phyloP scores from a whole-genome alignment of 2,329 filamentous ascomycete genomes.

The Pleurostoma richardsiae region DNA sequence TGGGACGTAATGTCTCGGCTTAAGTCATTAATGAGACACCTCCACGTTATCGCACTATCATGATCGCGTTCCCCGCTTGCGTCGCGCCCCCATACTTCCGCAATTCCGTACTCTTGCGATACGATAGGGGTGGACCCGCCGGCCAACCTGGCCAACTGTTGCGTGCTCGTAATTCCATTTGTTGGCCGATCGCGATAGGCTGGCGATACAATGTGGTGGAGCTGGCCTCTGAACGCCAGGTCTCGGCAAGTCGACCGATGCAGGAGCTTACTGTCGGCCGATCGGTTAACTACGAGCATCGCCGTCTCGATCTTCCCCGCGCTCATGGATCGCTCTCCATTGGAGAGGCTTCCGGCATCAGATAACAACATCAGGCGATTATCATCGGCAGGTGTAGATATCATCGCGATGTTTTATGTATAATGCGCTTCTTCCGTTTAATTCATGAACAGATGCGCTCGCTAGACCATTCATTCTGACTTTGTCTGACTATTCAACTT shows the following conservation, averaged over 20 bases:
- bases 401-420: neutral
- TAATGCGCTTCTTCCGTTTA: neutral
- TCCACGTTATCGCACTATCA: neutral
- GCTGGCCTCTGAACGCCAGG: too few species aligned
- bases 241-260: too few species aligned
- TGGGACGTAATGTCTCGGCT: too few species aligned
- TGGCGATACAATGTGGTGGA: too few species aligned
- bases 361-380: neutral
- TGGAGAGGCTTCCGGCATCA: neutral
- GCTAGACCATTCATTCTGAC: neutral
- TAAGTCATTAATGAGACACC: too few species aligned
- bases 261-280: too few species aligned
- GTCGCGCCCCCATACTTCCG: neutral
- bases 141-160: too few species aligned
- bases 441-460: too few species aligned
- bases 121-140: too few species aligned
- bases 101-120: too few species aligned
- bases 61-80: neutral
- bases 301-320: neutral
- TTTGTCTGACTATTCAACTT: neutral
- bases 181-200: neutral
- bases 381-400: neutral
- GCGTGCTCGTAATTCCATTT: neutral
- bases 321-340: neutral
- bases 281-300: neutral